Percentiles rank a stretch among this genome's conserved stretches.
These are phyloP conservation scores for Excoecaria cochinchinensis DNA, from an alignment of 345 rosid genomes.

Conservation along the genomic window DNA sequence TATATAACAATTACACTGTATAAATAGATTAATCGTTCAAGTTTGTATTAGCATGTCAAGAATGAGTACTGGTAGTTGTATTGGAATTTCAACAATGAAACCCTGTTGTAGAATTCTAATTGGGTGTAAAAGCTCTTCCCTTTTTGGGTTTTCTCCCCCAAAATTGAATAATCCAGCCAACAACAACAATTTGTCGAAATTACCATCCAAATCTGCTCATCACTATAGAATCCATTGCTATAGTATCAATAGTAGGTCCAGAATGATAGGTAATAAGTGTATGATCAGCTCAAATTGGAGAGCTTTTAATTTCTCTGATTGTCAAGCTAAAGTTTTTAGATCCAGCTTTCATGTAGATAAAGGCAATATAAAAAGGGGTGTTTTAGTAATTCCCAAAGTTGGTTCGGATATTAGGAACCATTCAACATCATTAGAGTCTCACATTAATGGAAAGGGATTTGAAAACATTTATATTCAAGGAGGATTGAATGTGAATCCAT, in stretches of 20 bases:
- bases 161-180: constrained; percentile 24
- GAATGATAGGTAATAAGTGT: constrained; percentile 34
- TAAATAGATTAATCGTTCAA: constrained; percentile 8
- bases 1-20: neutral
- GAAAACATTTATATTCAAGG: constrained; percentile 72
- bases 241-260: constrained; percentile 21
- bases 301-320: constrained; percentile 59
- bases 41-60: neutral
- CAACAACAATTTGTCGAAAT: constrained; percentile 56
- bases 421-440: constrained; percentile 55
- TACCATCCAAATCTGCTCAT: constrained; percentile 34
- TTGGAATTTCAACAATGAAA: constrained; percentile 66
- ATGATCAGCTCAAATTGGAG: constrained; percentile 40
- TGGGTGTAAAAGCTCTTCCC: constrained; percentile 48
- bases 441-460: constrained; percentile 65
- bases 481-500: constrained; percentile 61
- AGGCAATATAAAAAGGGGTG: constrained; percentile 55
- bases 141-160: constrained; percentile 49
- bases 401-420: constrained; percentile 71
- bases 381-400: constrained; percentile 70
- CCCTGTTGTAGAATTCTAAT: constrained; percentile 75
- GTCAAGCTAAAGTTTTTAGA: constrained; percentile 34
- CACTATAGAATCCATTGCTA: constrained; percentile 26
- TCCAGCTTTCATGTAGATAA: constrained; percentile 29
- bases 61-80: constrained; percentile 58